Percentiles rank a stretch among this genome's conserved stretches.
These are phyloP conservation scores for Phytopythium cucurbitacearum DNA, from an alignment of 352 stramenopile genomes.

Conservation along the genomic window DNA sequence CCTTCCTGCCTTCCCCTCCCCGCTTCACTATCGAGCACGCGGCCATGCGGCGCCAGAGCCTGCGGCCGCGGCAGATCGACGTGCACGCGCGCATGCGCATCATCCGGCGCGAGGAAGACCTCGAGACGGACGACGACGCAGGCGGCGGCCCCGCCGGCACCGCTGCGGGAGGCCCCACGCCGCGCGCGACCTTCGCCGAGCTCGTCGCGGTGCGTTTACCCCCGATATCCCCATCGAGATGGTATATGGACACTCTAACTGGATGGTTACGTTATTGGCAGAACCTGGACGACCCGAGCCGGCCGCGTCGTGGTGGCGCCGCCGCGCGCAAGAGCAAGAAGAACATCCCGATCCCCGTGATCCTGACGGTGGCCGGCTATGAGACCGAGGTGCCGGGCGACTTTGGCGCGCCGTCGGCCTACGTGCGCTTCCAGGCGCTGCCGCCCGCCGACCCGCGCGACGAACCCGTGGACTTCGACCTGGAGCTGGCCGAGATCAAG, in stretches of 20 bases:
- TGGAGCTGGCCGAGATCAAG: conserved; percentile 84
- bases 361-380: conserved; percentile 59
- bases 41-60: conserved; percentile 74
- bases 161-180: conserved; percentile 16
- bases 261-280: conserved; percentile 14
- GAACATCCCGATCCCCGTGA: conserved; percentile 85
- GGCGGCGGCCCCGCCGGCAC: conserved; percentile 10
- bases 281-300: conserved; percentile 60
- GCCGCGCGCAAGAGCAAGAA: conserved; percentile 62
- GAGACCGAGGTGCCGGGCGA: conserved; percentile 59
- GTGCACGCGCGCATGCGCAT: conserved; percentile 83
- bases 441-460: conserved; percentile 38
- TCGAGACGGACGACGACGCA: conserved; percentile 62
- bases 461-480: conserved; percentile 58
- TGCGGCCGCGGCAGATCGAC: conserved; percentile 85
- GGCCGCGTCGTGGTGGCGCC: conserved; percentile 7
- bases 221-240: neutral
- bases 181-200: conserved; percentile 63
- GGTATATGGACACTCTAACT: conserved; percentile 1
- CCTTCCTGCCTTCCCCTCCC: neutral
- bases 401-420: conserved; percentile 74
- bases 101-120: conserved; percentile 76
- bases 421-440: conserved; percentile 78
- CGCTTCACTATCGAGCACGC: neutral
- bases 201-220: conserved; percentile 49